Conservation (phyloP, 257 asterid genomes). For the Mentha longifolia region DNA sequence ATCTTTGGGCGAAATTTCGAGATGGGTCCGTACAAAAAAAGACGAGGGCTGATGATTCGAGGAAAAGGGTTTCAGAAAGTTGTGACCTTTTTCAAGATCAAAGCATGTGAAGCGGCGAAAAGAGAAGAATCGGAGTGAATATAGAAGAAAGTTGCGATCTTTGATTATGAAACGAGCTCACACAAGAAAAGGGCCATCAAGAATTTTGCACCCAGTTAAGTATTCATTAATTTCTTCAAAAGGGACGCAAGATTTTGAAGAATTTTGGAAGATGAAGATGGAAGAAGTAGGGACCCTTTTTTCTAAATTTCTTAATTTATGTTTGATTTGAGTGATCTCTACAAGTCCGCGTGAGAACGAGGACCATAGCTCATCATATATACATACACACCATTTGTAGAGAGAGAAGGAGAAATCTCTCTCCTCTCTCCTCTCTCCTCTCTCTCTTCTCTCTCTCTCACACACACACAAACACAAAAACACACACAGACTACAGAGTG, state of each 20-base stretch:
- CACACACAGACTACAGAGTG: constrained; percentile 18
- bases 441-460: constrained; percentile 17
- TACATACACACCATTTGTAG: constrained; percentile 9
- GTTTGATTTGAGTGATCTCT: constrained; percentile 41
- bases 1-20: constrained; percentile 15
- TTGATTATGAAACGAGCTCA: background rate
- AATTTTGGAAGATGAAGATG: constrained; percentile 9
- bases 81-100: constrained; percentile 24
- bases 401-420: background rate
- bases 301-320: background rate
- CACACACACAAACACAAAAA: background rate
- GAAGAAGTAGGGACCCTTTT: constrained; percentile 5
- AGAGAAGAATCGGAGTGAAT: constrained; percentile 3
- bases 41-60: background rate
- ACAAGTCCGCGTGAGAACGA: constrained; percentile 61
- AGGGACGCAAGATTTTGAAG: constrained; percentile 18
- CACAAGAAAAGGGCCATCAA: constrained; percentile 15
- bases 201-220: background rate
- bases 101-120: constrained; percentile 28
- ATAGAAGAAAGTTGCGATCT: constrained; percentile 18
- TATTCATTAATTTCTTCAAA: constrained; percentile 1
- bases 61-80: background rate
- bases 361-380: constrained; percentile 35
- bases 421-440: too few relatives aligned
- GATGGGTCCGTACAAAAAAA: constrained; percentile 24